Conservation (phyloP, 148 eudicot species). For the Dianthus caryophyllus region DNA sequence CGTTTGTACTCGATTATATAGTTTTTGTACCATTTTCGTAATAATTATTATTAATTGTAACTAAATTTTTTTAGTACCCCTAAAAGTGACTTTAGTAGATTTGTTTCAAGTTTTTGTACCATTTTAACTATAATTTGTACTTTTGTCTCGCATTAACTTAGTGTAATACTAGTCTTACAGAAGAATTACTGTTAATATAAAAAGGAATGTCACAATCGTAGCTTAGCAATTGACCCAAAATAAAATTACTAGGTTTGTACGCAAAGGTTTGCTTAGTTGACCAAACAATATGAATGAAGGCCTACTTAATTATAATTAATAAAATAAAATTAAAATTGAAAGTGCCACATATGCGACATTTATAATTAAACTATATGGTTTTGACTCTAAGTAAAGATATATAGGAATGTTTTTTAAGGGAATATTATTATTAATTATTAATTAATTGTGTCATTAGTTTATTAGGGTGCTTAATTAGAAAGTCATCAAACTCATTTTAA, state of each 20-base stretch:
- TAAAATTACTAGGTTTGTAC: not conserved
- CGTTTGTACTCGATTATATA: no score
- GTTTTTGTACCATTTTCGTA: no score
- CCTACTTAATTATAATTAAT: not conserved
- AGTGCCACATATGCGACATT: not conserved
- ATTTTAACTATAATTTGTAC: no score
- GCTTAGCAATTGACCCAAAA: not conserved
- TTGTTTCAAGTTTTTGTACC: no score
- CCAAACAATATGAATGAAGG: constrained; percentile 2
- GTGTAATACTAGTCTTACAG: no score
- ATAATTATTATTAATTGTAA: no score
- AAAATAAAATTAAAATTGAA: not conserved
- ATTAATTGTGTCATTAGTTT: no score
- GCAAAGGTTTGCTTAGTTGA: constrained; percentile 27
- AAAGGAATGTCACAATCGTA: constrained; percentile 8
- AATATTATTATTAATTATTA: no score
- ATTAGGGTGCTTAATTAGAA: not conserved
- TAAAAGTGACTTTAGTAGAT: no score
- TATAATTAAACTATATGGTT: not conserved
- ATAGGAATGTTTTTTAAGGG: constrained; percentile 10
- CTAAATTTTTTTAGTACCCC: no score
- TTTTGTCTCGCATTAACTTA: no score
- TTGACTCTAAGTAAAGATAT: not conserved
- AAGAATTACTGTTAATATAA: no score
- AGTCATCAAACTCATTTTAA: not conserved